Conservation (phyloP, 306 rosid species). For the Lithocarpus polystachyus region DNA sequence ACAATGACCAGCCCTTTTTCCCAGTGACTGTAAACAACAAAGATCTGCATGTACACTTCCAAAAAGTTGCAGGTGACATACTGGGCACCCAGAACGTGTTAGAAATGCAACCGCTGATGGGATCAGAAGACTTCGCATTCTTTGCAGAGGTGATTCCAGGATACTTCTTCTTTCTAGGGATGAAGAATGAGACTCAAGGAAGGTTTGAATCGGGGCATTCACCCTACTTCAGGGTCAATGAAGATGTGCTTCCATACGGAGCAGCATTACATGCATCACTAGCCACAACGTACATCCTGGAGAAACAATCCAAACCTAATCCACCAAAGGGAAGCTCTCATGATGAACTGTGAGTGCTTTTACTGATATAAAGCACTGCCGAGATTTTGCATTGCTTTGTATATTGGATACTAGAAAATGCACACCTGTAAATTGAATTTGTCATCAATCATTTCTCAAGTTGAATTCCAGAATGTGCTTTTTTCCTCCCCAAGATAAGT, state of each 20-base stretch:
- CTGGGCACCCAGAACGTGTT: conserved; percentile 23
- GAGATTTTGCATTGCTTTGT: background rate
- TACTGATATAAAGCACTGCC: background rate
- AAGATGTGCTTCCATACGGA: conserved; percentile 47
- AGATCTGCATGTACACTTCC: conserved; percentile 32
- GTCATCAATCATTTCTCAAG: background rate
- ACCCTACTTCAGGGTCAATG: conserved; percentile 32
- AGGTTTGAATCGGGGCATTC: conserved; percentile 28
- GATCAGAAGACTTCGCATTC: conserved; percentile 47
- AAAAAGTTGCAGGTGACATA: conserved; percentile 27
- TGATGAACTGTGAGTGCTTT: conserved; percentile 25
- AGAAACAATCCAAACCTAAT: conserved; percentile 15
- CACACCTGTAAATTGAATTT: background rate
- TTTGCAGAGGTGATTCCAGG: conserved; percentile 43
- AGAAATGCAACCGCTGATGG: conserved; percentile 33
- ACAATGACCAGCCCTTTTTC: conserved; percentile 11
- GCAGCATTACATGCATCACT: conserved; percentile 49
- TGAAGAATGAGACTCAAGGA: conserved; percentile 33
- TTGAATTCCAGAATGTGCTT: background rate
- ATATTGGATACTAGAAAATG: background rate
- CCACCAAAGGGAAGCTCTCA: conserved; percentile 15
- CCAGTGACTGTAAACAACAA: conserved; percentile 34
- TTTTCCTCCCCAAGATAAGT: no score
- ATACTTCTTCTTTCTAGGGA: conserved; percentile 34
- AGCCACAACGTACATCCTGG: conserved; percentile 33